Conservation (phyloP, 768 basidiomycete species). For the Tephrocybe sp. region DNA sequence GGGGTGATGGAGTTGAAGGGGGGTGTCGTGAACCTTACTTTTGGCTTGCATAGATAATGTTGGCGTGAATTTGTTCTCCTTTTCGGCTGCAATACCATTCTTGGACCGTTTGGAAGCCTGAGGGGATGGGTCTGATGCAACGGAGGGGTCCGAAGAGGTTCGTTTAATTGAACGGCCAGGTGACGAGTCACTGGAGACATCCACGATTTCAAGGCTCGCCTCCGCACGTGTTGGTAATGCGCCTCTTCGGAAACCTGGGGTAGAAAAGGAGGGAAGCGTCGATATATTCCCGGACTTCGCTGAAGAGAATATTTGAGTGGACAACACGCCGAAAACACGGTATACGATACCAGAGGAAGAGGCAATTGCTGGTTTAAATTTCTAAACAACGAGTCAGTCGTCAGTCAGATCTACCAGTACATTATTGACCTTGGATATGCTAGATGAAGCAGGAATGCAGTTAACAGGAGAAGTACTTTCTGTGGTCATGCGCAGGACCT, state of each 20-base stretch:
- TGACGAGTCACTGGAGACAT: constrained; percentile 37
- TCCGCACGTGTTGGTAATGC: constrained; percentile 10
- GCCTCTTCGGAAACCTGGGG: constrained; percentile 38
- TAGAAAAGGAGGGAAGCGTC: constrained; percentile 39
- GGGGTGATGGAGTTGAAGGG: not conserved
- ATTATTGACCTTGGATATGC: constrained; percentile 19
- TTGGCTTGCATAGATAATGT: not conserved
- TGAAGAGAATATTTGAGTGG: constrained; percentile 7
- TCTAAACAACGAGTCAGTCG: constrained; percentile 3
- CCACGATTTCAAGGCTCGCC: constrained; percentile 24
- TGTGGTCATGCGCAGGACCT: constrained; percentile 28
- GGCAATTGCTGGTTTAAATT: constrained; percentile 19
- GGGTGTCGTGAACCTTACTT: constrained; percentile 19
- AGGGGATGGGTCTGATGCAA: constrained; percentile 26
- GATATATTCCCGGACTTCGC: constrained; percentile 23
- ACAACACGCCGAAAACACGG: not conserved
- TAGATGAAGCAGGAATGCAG: constrained; percentile 5
- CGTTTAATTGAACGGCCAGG: constrained; percentile 32
- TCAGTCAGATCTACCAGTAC: not conserved
- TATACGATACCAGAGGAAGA: constrained; percentile 13
- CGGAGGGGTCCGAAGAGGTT: constrained; percentile 36
- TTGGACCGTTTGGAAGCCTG: constrained; percentile 32
- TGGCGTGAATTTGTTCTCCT: constrained; percentile 30
- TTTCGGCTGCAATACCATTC: constrained; percentile 23
- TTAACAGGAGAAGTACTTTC: constrained; percentile 6